Base-by-base conservation (phyloP, 768 basidiomycete genomes). In the Tephrocybe sp. region DNA sequence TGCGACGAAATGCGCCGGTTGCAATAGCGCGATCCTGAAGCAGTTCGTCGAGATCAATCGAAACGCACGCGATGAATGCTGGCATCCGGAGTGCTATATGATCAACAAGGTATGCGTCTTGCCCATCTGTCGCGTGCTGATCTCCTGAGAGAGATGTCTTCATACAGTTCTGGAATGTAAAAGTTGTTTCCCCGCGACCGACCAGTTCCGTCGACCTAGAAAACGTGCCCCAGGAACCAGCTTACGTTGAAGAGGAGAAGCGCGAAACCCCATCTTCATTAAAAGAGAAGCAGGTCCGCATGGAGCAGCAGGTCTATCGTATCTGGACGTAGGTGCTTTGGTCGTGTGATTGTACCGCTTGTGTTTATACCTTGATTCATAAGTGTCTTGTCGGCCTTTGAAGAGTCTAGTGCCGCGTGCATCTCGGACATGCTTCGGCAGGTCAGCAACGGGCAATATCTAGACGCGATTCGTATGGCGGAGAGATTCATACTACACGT, bases 11-110 rank as follows among this genome's bases (percentile, higher is more conserved):
- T 99, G 97, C 64, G 94, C 93, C 0, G 97, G 97, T 4, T 99
- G 97, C 69, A 90, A 84, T 58, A 97, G 87, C 52, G 97, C 97
- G 15, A 99, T 99, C 54, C 72, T 99, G 58, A 99, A 99, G 72
- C 97, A 99, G 68, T 99, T 97, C 62, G 97, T 99, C 53, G 97
- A 99, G 73, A 97, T 99, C 70, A 98, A 99, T 63, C 82, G 97
- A 52, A 98, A 98, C 69, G 91, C 90, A 80, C 79, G 86, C 57
- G 94, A 99, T 69, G 97, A 99, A 72, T 98, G 95, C 63, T 99
- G 97, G 95, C 97, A 99, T 77, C 97, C 97, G 47, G 97, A 99
- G 68, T 99, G 97, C 67, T 97, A 98, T 69, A 97, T 97, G 95
- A 97, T 99, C 58, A 95, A 97, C 71, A 98, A 98, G 79, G 94